A percentile compares a stretch with the other conserved stretches of the same genome.
Conservation (phyloP, 345 rosid species). For the Cardamine chenopodiifolia region DNA sequence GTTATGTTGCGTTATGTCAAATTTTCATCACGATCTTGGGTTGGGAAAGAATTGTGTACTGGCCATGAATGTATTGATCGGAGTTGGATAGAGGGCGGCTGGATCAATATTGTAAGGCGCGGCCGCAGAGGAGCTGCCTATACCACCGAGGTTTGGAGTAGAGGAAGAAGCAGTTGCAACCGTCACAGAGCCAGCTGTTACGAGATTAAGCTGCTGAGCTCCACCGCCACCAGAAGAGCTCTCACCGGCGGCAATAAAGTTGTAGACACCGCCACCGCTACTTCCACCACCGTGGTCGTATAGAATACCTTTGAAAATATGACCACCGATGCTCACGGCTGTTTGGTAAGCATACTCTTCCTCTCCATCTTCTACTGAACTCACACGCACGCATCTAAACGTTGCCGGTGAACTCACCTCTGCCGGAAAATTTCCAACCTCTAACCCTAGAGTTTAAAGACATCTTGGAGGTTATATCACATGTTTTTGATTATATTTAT, state of each 20-base stretch:
- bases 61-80: slow-evolving; percentile 60
- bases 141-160: slow-evolving; percentile 41
- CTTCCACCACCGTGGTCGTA: slow-evolving; percentile 60
- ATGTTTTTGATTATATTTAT: slow-evolving; percentile 7
- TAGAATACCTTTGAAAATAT: slow-evolving; percentile 67
- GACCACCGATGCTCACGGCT: slow-evolving; percentile 62
- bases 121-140: slow-evolving; percentile 30
- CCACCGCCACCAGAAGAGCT: slow-evolving; percentile 43
- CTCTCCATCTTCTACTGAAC: slow-evolving; percentile 49
- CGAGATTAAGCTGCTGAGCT: slow-evolving; percentile 36
- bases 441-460: slow-evolving; percentile 52
- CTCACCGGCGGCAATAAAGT: slow-evolving; percentile 26
- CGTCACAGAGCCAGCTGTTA: slow-evolving; percentile 41
- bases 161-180: slow-evolving; percentile 45
- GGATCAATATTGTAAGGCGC: slow-evolving; percentile 34
- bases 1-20: slow-evolving; percentile 28
- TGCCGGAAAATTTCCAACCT: slow-evolving; percentile 57
- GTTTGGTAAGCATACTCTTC: slow-evolving; percentile 58
- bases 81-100: slow-evolving; percentile 45
- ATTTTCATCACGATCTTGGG: slow-evolving; percentile 52
- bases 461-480: neutral
- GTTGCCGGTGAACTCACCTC: slow-evolving; percentile 58
- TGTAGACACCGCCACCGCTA: slow-evolving; percentile 27
- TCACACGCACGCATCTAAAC: slow-evolving; percentile 63
- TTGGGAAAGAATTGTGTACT: slow-evolving; percentile 73